Percentiles rank a stretch among this genome's conserved stretches.
phyloP scores from a whole-genome alignment of 2,329 filamentous ascomycete genomes.

The Pleomassaria siparia region DNA sequence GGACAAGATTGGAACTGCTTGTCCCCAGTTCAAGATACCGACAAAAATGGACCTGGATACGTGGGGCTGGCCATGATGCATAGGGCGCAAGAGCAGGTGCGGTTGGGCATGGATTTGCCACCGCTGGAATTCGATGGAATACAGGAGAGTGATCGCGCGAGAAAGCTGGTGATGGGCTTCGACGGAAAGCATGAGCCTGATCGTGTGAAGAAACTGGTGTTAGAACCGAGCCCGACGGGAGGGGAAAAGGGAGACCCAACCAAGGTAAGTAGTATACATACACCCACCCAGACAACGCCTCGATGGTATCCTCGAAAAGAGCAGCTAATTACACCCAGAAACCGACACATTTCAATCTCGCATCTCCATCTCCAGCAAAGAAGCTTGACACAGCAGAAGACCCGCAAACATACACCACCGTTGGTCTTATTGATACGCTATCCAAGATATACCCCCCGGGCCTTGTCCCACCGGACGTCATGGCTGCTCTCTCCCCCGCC shows the following conservation, averaged over 20 bases:
- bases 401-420: slow-evolving; percentile 5
- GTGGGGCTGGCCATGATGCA: neutral
- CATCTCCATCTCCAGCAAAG: neutral
- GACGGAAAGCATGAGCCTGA: too few species aligned
- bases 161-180: too few species aligned
- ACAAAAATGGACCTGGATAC: neutral
- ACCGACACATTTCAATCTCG: neutral
- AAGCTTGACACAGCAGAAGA: neutral
- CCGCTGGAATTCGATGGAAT: neutral
- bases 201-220: neutral
- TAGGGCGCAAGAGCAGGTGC: neutral
- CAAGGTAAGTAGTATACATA: neutral
- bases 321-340: neutral
- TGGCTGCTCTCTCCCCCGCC: neutral
- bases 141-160: too few species aligned
- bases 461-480: slow-evolving; percentile 1
- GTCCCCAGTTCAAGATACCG: neutral
- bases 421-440: slow-evolving; percentile 2
- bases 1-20: neutral
- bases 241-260: neutral
- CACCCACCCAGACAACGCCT: too few species aligned
- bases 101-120: neutral
- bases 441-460: slow-evolving; percentile 4
- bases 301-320: neutral
- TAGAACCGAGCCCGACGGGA: neutral